phyloP scores from a whole-genome alignment of 805 yeast genomes.

The Candida stauntonica region DNA sequence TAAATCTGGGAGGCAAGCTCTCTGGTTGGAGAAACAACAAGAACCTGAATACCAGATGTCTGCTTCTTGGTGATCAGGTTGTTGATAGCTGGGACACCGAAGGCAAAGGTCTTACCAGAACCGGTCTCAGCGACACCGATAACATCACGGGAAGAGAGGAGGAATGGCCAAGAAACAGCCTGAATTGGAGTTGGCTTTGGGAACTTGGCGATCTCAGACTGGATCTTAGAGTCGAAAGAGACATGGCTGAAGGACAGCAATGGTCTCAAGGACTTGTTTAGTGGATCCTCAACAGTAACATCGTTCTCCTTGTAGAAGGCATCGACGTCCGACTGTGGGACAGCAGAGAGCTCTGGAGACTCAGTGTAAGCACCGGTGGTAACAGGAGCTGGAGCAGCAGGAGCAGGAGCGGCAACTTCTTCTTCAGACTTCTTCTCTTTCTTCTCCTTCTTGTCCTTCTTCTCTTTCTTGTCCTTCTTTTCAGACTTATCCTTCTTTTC shows the following conservation, averaged over 20 bases:
- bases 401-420: slow-evolving; percentile 28
- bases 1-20: slow-evolving; percentile 93
- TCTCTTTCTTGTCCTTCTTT: slow-evolving; percentile 18
- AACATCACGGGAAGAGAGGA: slow-evolving; percentile 75
- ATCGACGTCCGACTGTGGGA: slow-evolving; percentile 54
- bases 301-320: slow-evolving; percentile 65
- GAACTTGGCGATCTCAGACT: slow-evolving; percentile 61
- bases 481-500: slow-evolving; percentile 37
- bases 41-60: slow-evolving; percentile 56
- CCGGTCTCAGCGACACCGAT: slow-evolving; percentile 99
- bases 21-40: slow-evolving; percentile 94
- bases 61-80: slow-evolving; percentile 40
- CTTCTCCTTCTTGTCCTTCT: slow-evolving; percentile 19
- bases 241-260: slow-evolving; percentile 63
- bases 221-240: slow-evolving; percentile 50
- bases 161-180: slow-evolving; percentile 90
- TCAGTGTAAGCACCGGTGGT: slow-evolving; percentile 31
- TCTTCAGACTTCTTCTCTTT: slow-evolving; percentile 23
- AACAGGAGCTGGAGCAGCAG: slow-evolving; percentile 8
- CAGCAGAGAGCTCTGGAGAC: slow-evolving; percentile 34
- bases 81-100: slow-evolving; percentile 94
- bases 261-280: slow-evolving; percentile 54
- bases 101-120: slow-evolving; percentile 95
- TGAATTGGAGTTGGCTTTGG: slow-evolving; percentile 95
- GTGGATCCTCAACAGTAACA: slow-evolving; percentile 73